Conservation (phyloP, 495 filamentous ascomycete species). For the Aspergillus carlsbadensis region DNA sequence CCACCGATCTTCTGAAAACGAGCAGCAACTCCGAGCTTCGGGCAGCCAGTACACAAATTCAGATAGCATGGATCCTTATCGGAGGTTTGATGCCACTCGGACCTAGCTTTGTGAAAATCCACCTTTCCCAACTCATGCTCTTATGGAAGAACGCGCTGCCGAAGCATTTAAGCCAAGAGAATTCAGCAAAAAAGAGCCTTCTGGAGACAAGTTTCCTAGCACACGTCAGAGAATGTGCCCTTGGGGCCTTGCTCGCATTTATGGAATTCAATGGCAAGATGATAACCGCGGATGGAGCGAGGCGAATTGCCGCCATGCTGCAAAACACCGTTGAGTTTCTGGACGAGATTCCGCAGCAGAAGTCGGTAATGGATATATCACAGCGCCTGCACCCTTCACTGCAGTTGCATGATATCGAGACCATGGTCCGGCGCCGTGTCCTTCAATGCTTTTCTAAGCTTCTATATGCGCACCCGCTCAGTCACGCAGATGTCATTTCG, state of each 20-base stretch:
- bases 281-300: conserved; percentile 92
- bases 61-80: conserved; percentile 97
- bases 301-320: conserved; percentile 88
- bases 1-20: conserved; percentile 88
- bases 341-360: conserved; percentile 76
- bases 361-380: conserved; percentile 82
- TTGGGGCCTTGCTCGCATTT: conserved; percentile 88
- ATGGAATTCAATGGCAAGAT: conserved; percentile 91
- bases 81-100: conserved; percentile 95
- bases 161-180: conserved; percentile 88
- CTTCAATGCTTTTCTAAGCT: conserved; percentile 93
- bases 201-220: conserved; percentile 90
- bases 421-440: conserved; percentile 91
- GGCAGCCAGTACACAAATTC: conserved; percentile 89
- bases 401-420: conserved; percentile 85
- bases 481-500: conserved; percentile 76
- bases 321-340: conserved; percentile 91
- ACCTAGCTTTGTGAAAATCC: conserved; percentile 98
- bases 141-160: conserved; percentile 98
- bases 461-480: conserved; percentile 77
- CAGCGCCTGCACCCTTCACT: conserved; percentile 83
- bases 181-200: conserved; percentile 73
- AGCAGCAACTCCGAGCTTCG: conserved; percentile 90
- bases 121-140: conserved; percentile 90
- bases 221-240: conserved; percentile 92